phyloP scores from a whole-genome alignment of 2,329 filamentous ascomycete species.

The Penicillium palitans region DNA sequence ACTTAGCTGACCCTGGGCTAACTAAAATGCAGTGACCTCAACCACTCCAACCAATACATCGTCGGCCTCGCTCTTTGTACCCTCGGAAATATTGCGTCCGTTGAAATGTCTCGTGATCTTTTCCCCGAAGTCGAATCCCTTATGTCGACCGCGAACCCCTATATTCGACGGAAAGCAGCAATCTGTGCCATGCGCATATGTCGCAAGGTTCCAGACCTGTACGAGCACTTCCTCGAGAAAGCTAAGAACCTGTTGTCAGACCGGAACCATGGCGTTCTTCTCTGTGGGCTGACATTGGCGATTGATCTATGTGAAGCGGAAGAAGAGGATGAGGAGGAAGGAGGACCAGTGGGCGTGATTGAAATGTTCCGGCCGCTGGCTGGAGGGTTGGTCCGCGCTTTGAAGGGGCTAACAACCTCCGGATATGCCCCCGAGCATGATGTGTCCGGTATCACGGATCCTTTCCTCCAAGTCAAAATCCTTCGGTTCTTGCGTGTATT shows the following conservation, averaged over 20 bases:
- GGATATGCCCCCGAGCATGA: constrained; percentile 98
- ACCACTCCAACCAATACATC: constrained; percentile 97
- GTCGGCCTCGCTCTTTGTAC: constrained; percentile 95
- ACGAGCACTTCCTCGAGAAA: constrained; percentile 97
- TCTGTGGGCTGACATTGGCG: constrained; percentile 88
- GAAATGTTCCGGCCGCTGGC: constrained; percentile 88
- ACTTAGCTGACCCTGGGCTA: constrained; percentile 28
- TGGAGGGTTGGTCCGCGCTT: constrained; percentile 79
- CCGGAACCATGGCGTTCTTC: constrained; percentile 89
- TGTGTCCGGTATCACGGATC: constrained; percentile 96
- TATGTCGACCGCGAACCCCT: constrained; percentile 92
- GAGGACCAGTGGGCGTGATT: constrained; percentile 85
- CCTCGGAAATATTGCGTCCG: constrained; percentile 92
- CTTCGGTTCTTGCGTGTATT: constrained; percentile 81
- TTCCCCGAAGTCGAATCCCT: constrained; percentile 95
- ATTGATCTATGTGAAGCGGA: constrained; percentile 93
- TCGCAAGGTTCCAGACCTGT: constrained; percentile 92
- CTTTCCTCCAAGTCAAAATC: constrained; percentile 96
- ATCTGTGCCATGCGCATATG: constrained; percentile 99
- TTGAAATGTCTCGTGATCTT: constrained; percentile 97
- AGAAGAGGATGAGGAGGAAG: constrained; percentile 81
- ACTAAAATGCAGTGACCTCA: constrained; percentile 70
- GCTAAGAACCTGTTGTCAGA: constrained; percentile 84
- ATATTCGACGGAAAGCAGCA: constrained; percentile 93
- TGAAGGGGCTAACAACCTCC: constrained; percentile 90